Evolutionary conservation across 768 basidiomycete species (phyloP).

Genomic region (Russula vinacea): DNA sequence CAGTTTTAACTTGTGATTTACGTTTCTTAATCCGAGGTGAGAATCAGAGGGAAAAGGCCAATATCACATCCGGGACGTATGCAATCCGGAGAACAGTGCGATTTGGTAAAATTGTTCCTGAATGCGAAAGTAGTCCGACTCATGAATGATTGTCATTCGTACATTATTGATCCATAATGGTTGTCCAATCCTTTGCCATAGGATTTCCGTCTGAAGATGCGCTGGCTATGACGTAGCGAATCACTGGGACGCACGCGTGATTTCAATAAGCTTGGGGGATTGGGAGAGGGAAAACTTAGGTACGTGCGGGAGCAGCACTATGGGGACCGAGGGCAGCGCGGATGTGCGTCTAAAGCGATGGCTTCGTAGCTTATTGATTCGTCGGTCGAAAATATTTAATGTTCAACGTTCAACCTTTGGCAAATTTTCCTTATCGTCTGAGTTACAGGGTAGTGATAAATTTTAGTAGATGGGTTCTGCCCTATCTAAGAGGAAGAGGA

Average conservation of each 20-base stretch:
- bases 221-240: too few relatives aligned
- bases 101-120: neutral
- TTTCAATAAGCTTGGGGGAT: too few relatives aligned
- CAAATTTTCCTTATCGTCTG: neutral
- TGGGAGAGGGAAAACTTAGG: neutral
- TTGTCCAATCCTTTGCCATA: neutral
- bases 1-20: neutral
- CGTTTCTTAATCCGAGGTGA: neutral
- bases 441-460: neutral
- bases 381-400: neutral
- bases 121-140: neutral
- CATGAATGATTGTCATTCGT: too few relatives aligned
- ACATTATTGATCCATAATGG: neutral
- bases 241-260: too few relatives aligned
- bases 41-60: neutral
- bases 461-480: too few relatives aligned
- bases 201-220: neutral
- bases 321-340: too few relatives aligned
- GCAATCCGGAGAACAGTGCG: neutral
- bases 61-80: neutral
- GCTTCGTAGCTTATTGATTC: neutral
- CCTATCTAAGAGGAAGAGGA: too few relatives aligned
- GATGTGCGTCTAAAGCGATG: too few relatives aligned
- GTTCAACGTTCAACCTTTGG: neutral
- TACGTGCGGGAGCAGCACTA: neutral